phyloP scores from a whole-genome alignment of 148 eudicot genomes.

The Persicaria maculosa region DNA sequence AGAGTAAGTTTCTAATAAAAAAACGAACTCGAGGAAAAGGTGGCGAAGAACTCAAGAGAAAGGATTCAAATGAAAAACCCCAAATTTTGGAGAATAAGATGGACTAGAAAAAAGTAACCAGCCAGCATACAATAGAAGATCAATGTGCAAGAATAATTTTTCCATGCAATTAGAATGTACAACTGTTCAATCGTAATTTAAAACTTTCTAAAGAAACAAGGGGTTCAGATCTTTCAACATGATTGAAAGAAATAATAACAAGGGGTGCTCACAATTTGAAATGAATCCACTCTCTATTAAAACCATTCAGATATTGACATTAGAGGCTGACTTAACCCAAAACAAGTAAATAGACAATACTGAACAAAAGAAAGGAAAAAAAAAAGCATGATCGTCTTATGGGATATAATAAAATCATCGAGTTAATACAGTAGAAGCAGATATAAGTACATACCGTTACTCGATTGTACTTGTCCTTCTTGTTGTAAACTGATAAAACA shows the following conservation, averaged over 20 bases:
- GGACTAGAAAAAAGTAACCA: neutral
- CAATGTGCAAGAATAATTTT: neutral
- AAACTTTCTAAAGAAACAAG: neutral
- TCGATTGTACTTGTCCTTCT: constrained; percentile 87
- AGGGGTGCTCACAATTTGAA: neutral
- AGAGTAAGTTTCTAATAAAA: neutral
- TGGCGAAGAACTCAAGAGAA: too few relatives aligned
- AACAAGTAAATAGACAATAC: too few relatives aligned
- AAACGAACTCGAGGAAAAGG: neutral
- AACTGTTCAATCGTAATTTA: neutral
- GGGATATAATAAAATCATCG: neutral
- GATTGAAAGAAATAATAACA: neutral
- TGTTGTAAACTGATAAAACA: constrained; percentile 85
- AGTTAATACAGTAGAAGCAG: neutral
- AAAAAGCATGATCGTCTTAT: too few relatives aligned
- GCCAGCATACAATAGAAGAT: neutral
- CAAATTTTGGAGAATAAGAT: neutral
- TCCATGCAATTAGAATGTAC: neutral
- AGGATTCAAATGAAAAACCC: neutral
- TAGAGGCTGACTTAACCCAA: neutral
- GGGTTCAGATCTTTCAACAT: neutral
- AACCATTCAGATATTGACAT: neutral
- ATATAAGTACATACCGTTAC: constrained; percentile 50
- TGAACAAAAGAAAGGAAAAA: too few relatives aligned
- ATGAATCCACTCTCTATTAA: neutral